Evolutionary conservation across 805 yeast species (phyloP), one percentile per base, ranked within the genome.

Genomic region (Ogataea pini): DNA sequence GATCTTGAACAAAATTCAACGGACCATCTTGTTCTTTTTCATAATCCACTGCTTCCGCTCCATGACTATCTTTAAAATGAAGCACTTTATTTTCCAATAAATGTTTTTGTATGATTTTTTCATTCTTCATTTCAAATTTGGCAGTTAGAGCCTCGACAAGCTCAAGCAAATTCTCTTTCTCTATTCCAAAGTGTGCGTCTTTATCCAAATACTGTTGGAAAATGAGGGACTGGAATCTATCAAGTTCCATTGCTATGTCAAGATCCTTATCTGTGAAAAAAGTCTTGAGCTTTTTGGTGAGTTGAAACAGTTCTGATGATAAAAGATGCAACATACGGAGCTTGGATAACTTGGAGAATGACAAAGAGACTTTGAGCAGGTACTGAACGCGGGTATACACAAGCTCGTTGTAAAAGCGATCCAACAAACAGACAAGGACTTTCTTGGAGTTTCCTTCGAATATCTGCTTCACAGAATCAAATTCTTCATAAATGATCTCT

Each of bases 321-420:
- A 86, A 70, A 2, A 83, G 72, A 65, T 89, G 87, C 28, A 92
- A 67, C 1, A 85, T 76, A 59, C 98, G 76, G 2, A 90, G 82
- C 61, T 85, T 89, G 0, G 96, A 85, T 44, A 90, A 68, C 2
- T 82, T 73, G 19, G 88, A 80, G 6, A 79, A 70, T 1, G 86
- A 75, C 41, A 79, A 76, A 0, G 96, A 83, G 47, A 76, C 79
- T 43, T 77, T 81, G 27, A 90, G 66, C 27, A 87, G 69, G 1
- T 77, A 68, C 51, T 81, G 82, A 14, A 83, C 71, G 57, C 79
- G 74, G 16, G 78, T 72, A 53, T 79, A 77, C 27, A 85, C 69
- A 54, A 87, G 77, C 64, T 87, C 92, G 0, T 85, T 90, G 67
- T 85, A 87, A 9, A 86, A 73, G 57, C 96, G 77, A 60, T 86